Conservation (phyloP, 345 rosid genomes). For the Turritis glabra region DNA sequence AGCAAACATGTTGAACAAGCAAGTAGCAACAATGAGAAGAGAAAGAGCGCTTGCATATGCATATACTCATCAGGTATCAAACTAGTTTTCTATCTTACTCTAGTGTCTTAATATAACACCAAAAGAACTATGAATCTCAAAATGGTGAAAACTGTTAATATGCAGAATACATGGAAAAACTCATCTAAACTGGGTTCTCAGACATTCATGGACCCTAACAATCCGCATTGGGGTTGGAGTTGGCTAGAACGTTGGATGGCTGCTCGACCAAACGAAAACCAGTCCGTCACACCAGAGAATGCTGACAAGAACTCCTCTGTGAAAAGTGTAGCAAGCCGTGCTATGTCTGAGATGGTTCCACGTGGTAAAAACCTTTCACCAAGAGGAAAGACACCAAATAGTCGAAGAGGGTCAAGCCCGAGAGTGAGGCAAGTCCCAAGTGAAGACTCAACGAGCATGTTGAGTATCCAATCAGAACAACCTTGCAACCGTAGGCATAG, state of each 20-base stretch:
- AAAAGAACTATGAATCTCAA: not conserved
- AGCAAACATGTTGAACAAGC: constrained; percentile 56
- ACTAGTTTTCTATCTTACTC: not conserved
- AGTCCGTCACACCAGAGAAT: constrained; percentile 42
- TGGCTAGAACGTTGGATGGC: constrained; percentile 99
- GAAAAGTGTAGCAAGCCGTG: constrained; percentile 51
- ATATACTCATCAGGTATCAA: constrained; percentile 77
- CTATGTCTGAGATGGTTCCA: constrained; percentile 56
- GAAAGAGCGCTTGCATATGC: constrained; percentile 91
- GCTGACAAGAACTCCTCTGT: constrained; percentile 63
- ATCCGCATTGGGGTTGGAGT: constrained; percentile 96
- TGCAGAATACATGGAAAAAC: constrained; percentile 64
- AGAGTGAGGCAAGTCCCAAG: constrained; percentile 45
- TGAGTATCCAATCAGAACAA: constrained; percentile 60
- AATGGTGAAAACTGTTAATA: constrained; percentile 8
- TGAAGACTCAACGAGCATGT: constrained; percentile 62
- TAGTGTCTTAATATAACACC: not conserved
- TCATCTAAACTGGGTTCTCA: constrained; percentile 48
- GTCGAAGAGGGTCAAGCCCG: constrained; percentile 49
- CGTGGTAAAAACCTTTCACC: constrained; percentile 55
- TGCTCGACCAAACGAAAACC: constrained; percentile 71
- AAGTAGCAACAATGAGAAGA: constrained; percentile 83
- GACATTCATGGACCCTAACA: constrained; percentile 69
- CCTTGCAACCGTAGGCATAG: constrained; percentile 64
- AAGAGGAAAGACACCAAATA: constrained; percentile 36